Conservation (phyloP, 148 eudicot species). For the Dianthus caryophyllus region DNA sequence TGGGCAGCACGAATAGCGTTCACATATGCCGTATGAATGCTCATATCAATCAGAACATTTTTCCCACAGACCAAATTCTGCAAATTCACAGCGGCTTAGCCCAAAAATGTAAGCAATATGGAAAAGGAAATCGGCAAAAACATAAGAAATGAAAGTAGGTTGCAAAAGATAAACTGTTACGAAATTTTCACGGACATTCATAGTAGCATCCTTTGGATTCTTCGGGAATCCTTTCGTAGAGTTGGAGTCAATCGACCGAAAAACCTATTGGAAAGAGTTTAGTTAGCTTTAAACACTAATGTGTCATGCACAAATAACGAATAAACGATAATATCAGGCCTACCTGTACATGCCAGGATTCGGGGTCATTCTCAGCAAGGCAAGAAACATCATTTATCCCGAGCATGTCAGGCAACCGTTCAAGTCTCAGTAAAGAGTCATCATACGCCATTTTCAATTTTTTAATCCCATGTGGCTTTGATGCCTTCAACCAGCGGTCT, state of each 20-base stretch:
- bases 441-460: conserved; percentile 60
- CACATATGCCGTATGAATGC: conserved; percentile 95
- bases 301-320: background rate
- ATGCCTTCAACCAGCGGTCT: conserved; percentile 85
- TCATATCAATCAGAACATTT: conserved; percentile 92
- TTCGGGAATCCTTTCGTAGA: conserved; percentile 87
- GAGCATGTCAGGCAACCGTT: conserved; percentile 65
- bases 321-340: background rate
- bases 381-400: conserved; percentile 57
- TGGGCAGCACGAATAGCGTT: conserved; percentile 90
- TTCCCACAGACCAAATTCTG: conserved; percentile 91
- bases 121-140: background rate
- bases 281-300: conserved; percentile 3
- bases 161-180: background rate
- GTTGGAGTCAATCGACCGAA: conserved; percentile 92
- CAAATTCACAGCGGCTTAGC: conserved; percentile 22
- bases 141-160: background rate
- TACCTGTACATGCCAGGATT: conserved; percentile 96
- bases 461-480: conserved; percentile 72
- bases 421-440: conserved; percentile 76
- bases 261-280: conserved; percentile 41
- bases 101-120: background rate
- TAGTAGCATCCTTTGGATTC: conserved; percentile 78
- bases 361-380: conserved; percentile 56
- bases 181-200: conserved; percentile 36